A percentile compares a stretch with the other conserved stretches of the same genome.
Conservation (phyloP, 768 basidiomycete genomes). For the Mycena alexandri region DNA sequence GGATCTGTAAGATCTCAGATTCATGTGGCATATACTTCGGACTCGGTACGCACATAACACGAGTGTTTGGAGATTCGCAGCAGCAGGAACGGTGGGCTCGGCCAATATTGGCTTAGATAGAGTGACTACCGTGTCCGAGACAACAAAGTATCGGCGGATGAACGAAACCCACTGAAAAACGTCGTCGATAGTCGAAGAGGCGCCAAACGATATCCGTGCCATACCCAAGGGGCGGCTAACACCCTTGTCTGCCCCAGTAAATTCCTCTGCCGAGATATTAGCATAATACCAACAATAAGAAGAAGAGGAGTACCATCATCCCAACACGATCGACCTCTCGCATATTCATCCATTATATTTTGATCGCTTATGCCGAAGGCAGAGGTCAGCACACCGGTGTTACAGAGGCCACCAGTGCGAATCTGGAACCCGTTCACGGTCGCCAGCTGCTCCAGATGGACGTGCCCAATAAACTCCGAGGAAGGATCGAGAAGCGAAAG, state of each 20-base stretch:
- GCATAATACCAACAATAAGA: background rate
- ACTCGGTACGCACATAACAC: conserved; percentile 28
- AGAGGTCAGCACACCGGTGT: conserved; percentile 33
- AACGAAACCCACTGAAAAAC: conserved; percentile 36
- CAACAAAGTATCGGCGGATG: conserved; percentile 38
- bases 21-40: background rate
- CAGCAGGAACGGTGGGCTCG: background rate
- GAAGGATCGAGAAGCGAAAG: conserved; percentile 33
- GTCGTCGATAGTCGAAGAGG: conserved; percentile 37
- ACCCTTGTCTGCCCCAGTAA: conserved; percentile 13
- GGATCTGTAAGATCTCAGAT: conserved; percentile 30
- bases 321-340: conserved; percentile 35
- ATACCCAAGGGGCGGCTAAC: conserved; percentile 30
- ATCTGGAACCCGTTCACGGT: conserved; percentile 37
- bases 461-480: conserved; percentile 35
- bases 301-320: conserved; percentile 30
- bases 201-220: conserved; percentile 37
- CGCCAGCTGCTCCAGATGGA: conserved; percentile 36
- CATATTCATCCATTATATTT: conserved; percentile 32
- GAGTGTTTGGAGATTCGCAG: conserved; percentile 25
- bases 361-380: conserved; percentile 30
- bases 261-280: conserved; percentile 32
- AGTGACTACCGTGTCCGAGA: conserved; percentile 31
- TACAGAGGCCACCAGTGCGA: conserved; percentile 36
- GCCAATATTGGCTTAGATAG: conserved; percentile 17